Base-by-base conservation (phyloP, 176 grass and related monocot species). In the Oryza australiensis region DNA sequence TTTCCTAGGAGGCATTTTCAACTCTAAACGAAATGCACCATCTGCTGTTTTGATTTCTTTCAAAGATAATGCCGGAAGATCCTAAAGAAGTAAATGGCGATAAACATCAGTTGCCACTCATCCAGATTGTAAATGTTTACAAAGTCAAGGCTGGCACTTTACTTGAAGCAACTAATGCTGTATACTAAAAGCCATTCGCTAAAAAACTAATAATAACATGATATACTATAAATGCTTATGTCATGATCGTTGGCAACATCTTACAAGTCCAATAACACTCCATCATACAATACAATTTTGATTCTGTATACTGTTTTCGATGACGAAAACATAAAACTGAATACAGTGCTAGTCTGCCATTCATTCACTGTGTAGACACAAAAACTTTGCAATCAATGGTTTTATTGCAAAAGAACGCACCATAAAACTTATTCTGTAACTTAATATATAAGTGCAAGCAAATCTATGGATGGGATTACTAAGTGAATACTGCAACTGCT, bases 41-140 rank as follows among this genome's bases (percentile, higher is more conserved):
- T 98, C 96, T 63, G 76, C 24, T 55, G 74, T 88, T 80, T 91
- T 98, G 27, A 73, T 72, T 83, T 98, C 96, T 78, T 95, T 95
- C 49, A 98, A 64, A 53, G 68, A 89, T 49, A 93, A 87, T 49
- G 74, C 84, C 15, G 92, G 92, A 80, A 98, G 73, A 88, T 89
- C 90, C 96, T 98, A 86, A 76, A 80, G 55, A 79, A 79, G 71
- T 55, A 73, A 83, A 82, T 68, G 32, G 10, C 45, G 78, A 59
- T 30, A 82, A 86, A 82, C 16, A 86, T 77, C 64, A 82, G 32
- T 79, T 51, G 26, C 43, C 34, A 76, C 55, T 59, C 60, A 78
- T 78, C 24, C 20, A 77, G 33, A 72, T 62, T 59, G 28, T 45
- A 66, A 26, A 18, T 59, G 29, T 64, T 74, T 26, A 60, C 35